Evolutionary conservation across 2,329 filamentous ascomycete genomes (phyloP), one percentile per base, ranked within the genome.

Genomic region (Aspergillus persii): DNA sequence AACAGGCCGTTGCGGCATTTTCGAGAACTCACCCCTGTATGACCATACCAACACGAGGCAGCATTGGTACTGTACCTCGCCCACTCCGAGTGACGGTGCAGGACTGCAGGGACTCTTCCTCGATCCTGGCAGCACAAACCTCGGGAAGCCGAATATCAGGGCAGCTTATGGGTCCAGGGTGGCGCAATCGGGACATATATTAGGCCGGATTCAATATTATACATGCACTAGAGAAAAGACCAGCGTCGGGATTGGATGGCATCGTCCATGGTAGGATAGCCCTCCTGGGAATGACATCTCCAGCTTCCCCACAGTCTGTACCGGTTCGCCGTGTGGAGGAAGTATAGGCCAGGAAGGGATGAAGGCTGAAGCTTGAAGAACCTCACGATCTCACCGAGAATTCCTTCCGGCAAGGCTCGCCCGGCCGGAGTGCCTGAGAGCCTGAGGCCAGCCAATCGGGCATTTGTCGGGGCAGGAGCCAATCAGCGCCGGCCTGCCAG

Each of bases 391-490:
- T 47, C 44, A 47, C 44, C 44, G 44, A 27, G 44, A 41, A n/a
- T n/a, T 15, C 7, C 12, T n/a, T 41, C 36, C 36, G 36, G 36
- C 33, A 36, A 36, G 33, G 33, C 33, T 9, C 4, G 11, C 12
- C 5, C 4, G 36, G 36, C 36, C 36, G 15, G 36, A n/a, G 36
- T 41, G 36, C 36, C 36, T 41, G 36, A 41, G 4, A 15, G 36
- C 36, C 36, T n/a, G 9, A 47, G 18, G 44, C 26, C 9, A 27
- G 26, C 44, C 44, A 47, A 47, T 64, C 71, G 71, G 71, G 49
- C 62, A 69, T 66, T 72, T 71, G 58, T 70, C 71, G 71, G 70
- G 51, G 50, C 2, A 59, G 6, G 30, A 30, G 23, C 70, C 69
- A 73, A 71, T 71, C 63, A 67, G 4, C 31, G 46, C 4, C 1